These are phyloP conservation scores for Tephrocybe sp. DNA, from an alignment of 768 basidiomycete species.

Conservation along the genomic window DNA sequence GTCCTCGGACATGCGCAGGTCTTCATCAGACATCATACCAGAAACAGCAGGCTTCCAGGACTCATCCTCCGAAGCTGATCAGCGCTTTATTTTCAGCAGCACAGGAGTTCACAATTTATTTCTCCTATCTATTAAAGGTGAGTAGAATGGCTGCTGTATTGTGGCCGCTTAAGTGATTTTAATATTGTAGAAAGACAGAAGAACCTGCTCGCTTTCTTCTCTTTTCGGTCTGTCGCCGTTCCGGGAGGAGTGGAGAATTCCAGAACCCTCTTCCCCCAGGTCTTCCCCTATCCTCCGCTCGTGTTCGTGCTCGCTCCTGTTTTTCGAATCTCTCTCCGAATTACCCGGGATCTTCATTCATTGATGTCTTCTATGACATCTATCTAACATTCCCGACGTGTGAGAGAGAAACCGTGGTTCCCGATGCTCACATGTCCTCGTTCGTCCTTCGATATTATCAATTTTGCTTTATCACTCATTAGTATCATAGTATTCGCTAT, in stretches of 20 bases:
- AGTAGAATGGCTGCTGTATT: background rate
- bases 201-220: background rate
- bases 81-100: constrained; percentile 2
- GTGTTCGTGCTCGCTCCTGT: background rate
- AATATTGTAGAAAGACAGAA: too few species aligned
- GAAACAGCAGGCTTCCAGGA: constrained; percentile 8
- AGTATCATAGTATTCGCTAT: too few species aligned
- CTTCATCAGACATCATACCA: background rate
- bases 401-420: too few species aligned
- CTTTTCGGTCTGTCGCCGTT: background rate
- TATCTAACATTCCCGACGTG: too few species aligned
- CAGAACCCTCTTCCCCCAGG: background rate
- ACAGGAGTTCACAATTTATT: background rate
- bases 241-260: background rate
- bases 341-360: background rate
- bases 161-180: too few species aligned
- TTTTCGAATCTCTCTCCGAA: background rate
- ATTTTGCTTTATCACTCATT: too few species aligned
- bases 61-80: constrained; percentile 11
- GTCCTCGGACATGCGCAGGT: background rate
- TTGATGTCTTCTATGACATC: background rate
- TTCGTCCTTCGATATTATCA: too few species aligned
- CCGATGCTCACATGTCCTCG: too few species aligned
- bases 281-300: too few species aligned
- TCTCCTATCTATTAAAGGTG: background rate